Conservation (phyloP, 2,329 filamentous ascomycete genomes). For the Emmonsiellopsis sp. region DNA sequence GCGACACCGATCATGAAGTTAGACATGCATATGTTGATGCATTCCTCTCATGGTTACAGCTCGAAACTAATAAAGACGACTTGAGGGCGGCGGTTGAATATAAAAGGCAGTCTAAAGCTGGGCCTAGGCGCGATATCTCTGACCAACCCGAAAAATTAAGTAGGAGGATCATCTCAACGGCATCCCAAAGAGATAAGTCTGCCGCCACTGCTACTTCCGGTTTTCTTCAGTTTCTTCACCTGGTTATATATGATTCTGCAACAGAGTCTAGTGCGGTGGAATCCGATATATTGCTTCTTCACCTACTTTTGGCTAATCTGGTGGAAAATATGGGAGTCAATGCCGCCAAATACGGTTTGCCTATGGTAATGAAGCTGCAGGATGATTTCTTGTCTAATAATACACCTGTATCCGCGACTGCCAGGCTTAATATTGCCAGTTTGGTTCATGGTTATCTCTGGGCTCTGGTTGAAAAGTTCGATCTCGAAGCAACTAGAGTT, state of each 20-base stretch:
- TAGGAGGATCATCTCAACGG: constrained; percentile 60
- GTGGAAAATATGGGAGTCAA: constrained; percentile 74
- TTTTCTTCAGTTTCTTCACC: constrained; percentile 73
- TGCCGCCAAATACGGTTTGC: constrained; percentile 65
- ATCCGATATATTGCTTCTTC: constrained; percentile 65
- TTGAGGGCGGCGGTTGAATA: constrained; percentile 53
- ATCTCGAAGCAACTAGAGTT: constrained; percentile 60
- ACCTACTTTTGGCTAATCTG: constrained; percentile 67
- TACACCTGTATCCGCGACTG: constrained; percentile 38
- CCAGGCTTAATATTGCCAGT: constrained; percentile 72
- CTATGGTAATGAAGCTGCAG: constrained; percentile 83
- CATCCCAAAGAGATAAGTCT: constrained; percentile 53
- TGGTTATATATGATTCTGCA: constrained; percentile 83
- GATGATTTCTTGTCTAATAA: constrained; percentile 55
- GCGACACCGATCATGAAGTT: constrained; percentile 68
- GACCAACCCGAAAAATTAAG: constrained; percentile 33
- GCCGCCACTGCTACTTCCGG: constrained; percentile 46
- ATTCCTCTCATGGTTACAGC: constrained; percentile 70
- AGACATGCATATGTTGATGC: constrained; percentile 80
- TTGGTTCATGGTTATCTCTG: constrained; percentile 86
- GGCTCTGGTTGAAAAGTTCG: constrained; percentile 66
- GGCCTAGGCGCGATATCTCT: constrained; percentile 34
- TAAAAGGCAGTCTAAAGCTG: constrained; percentile 36
- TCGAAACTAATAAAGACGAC: constrained; percentile 65
- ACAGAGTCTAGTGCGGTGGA: constrained; percentile 64